Conservation (phyloP, 306 rosid species). For the Cicer pinnatifidum region DNA sequence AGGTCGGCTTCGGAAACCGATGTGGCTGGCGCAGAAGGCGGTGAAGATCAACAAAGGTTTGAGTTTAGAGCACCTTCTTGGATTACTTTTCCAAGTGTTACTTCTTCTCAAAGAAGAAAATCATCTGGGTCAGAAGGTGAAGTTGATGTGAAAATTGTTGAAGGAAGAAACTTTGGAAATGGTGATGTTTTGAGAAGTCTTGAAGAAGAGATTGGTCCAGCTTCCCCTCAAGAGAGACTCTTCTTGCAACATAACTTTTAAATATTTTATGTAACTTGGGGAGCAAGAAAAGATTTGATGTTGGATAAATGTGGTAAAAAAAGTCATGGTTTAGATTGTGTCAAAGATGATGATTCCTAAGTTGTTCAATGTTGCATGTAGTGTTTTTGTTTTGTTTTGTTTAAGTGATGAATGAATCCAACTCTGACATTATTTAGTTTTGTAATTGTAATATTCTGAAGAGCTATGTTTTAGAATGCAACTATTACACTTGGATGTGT, state of each 20-base stretch:
- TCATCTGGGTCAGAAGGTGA: slow-evolving; percentile 88
- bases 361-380: slow-evolving; percentile 32
- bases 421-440: slow-evolving; percentile 30
- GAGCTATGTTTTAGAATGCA: slow-evolving; percentile 29
- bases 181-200: slow-evolving; percentile 87
- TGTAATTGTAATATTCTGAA: slow-evolving; percentile 14
- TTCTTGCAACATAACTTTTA: slow-evolving; percentile 88
- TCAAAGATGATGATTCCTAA: neutral
- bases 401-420: slow-evolving; percentile 25
- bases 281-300: neutral
- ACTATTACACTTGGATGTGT: slow-evolving; percentile 15
- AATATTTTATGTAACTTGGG: neutral
- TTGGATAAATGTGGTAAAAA: neutral
- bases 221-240: slow-evolving; percentile 84
- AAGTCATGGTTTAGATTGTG: neutral
- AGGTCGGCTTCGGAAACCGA: slow-evolving; percentile 79
- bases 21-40: slow-evolving; percentile 57
- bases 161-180: slow-evolving; percentile 57
- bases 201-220: slow-evolving; percentile 97
- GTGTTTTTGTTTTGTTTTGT: slow-evolving; percentile 6
- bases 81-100: slow-evolving; percentile 94
- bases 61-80: slow-evolving; percentile 96
- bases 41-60: slow-evolving; percentile 77
- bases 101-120: slow-evolving; percentile 96
- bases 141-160: slow-evolving; percentile 70